Base-by-base conservation (phyloP, 2,329 filamentous ascomycete species). In the Colletotrichum liaoningense region DNA sequence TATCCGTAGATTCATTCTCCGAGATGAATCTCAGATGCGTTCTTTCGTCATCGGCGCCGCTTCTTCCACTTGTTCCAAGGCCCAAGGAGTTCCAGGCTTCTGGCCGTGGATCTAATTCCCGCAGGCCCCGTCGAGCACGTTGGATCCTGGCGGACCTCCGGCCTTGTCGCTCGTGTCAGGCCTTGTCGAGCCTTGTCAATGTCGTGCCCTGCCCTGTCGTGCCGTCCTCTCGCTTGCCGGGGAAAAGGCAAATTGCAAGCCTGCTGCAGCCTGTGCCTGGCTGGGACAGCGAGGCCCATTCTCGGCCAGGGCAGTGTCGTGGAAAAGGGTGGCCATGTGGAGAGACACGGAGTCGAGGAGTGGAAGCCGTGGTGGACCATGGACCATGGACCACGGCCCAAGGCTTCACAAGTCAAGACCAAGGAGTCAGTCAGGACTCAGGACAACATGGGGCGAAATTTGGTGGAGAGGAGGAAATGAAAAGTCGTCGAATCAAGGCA, bases 81-180 rank as follows among this genome's bases (percentile, higher is more conserved):
- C 38, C 49, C 35, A 62, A 49, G 38, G 49, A 70, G 67, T 59
- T 66, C 71, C 67, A 73, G 52, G 67, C 66, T 63, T 62, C 60
- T 60, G 67, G 70, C 70, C 60, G 60, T 73, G 70, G 71, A 73
- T 42, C 60, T 63, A 71, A 73, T 73, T 70, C 67, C 67, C 67
- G 67, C 71, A 73, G 65, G 46, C 67, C 70, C 66, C 70, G 54
- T 64, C 69, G 24, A 58, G 59, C 55, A 38, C 69, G 54, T 54
- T 55, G 65, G 69, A 60, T 26, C 22, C 56, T 55, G 38, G 67
- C 65, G 49, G 52, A 24, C 33, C 19, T 46, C 46, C n/a, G 24
- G 55, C 28, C 35, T 46, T 5, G 42, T 54, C 42, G 59, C 55
- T 67, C 63, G 64, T 58, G 69, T 30, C 57, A 9, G 33, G 57